A percentile compares a stretch with the other conserved stretches of the same genome.
Evolutionary conservation across 2,329 filamentous ascomycete species (phyloP).

Genomic region (Aureobasidium pullulans): DNA sequence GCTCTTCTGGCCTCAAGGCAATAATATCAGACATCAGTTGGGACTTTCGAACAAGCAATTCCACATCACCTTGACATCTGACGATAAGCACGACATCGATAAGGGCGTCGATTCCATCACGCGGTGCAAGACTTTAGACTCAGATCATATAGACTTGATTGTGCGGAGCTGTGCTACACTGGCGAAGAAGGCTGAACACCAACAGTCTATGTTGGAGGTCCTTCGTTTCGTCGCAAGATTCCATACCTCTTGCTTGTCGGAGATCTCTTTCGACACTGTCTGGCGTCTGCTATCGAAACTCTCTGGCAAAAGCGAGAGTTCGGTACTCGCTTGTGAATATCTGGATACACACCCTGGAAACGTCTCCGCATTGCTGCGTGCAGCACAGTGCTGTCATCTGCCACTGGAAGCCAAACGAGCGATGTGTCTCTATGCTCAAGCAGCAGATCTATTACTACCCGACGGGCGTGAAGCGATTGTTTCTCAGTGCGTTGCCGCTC

Average conservation of each 20-base stretch:
- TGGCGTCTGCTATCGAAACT: background rate
- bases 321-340: background rate
- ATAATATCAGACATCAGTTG: background rate
- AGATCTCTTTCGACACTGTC: background rate
- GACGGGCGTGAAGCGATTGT: too few relatives aligned
- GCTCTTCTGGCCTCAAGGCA: conserved; percentile 14
- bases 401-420: background rate
- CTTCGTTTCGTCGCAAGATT: background rate
- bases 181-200: background rate
- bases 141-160: background rate
- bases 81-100: conserved; percentile 10
- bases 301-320: background rate
- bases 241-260: background rate
- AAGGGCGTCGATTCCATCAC: conserved; percentile 9
- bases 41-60: conserved; percentile 3
- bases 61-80: conserved; percentile 8
- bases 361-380: background rate
- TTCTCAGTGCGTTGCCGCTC: background rate
- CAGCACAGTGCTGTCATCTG: background rate
- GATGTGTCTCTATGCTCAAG: conserved; percentile 7
- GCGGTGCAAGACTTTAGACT: background rate
- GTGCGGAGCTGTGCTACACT: background rate
- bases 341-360: background rate
- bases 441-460: background rate
- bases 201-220: background rate